A percentile compares a stretch with the other conserved stretches of the same genome.
phyloP scores from a whole-genome alignment of 345 rosid genomes.

The Aquilaria sinensis region DNA sequence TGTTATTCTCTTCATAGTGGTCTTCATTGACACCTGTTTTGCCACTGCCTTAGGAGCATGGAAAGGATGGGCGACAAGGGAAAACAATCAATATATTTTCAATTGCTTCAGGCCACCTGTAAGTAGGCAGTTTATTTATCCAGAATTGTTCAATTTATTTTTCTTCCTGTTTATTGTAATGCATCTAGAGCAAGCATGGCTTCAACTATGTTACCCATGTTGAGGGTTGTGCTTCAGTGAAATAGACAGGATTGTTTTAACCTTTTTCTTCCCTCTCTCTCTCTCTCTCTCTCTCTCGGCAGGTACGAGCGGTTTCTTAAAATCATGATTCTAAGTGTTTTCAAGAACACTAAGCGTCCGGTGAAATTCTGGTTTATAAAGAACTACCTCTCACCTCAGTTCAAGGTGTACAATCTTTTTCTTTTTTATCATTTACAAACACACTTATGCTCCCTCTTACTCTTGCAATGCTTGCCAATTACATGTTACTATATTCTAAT shows the following conservation, averaged over 20 bases:
- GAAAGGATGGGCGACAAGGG: conserved; percentile 71
- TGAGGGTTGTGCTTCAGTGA: not conserved
- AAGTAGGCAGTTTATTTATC: conserved; percentile 30
- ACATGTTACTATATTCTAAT: conserved; percentile 7
- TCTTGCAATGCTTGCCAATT: not conserved
- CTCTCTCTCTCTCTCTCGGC: conserved; percentile 28
- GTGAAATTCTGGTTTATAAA: conserved; percentile 99
- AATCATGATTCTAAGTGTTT: conserved; percentile 95
- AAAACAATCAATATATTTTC: conserved; percentile 85
- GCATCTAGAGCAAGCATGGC: not conserved
- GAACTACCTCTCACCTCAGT: conserved; percentile 97
- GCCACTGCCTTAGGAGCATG: conserved; percentile 40
- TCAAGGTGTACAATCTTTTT: conserved; percentile 47
- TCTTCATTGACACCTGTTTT: conserved; percentile 9
- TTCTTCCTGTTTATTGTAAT: not conserved
- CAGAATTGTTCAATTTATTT: conserved; percentile 5
- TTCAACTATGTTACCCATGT: not conserved
- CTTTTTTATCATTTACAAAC: conserved; percentile 1
- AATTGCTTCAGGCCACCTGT: conserved; percentile 98
- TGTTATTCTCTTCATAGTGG: conserved; percentile 9
- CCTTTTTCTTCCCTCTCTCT: not conserved
- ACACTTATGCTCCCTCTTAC: not conserved
- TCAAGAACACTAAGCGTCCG: conserved; percentile 85
- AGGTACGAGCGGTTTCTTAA: conserved; percentile 95
- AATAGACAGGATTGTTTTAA: not conserved